Evolutionary conservation across 2,329 filamentous ascomycete genomes (phyloP), one percentile per base, ranked within the genome.

Genomic region (Claviceps maximensis): DNA sequence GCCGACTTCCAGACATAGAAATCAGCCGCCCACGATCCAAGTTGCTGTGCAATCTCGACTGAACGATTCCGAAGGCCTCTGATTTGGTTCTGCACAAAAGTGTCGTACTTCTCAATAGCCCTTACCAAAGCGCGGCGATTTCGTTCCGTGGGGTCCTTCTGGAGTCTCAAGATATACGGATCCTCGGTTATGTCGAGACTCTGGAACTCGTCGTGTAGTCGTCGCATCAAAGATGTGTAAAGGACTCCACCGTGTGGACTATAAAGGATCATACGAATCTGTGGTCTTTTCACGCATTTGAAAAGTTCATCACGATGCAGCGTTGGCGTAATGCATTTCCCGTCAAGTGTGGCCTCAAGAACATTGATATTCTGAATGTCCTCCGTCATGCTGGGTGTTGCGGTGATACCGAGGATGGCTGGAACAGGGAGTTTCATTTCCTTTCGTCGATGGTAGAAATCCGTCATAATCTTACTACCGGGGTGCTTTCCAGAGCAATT

Each of bases 401-500:
- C 89, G 7, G 85, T 90, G 25, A 95, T 72, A 0, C 89, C 89
- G 5, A 95, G 71, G 29, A 95, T 83, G 21, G 74, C 72, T 0
- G 89, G 89, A 1, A 80, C 65, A 0, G 60, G 49, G 0, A 64
- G 55, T 0, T 71, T 73, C 2, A 53, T 57, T 0, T 52, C 57
- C 50, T 73, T 74, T 19, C 63, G 66, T 29, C 71, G 69, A 56
- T 81, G 78, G 60, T 94, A 95, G 58, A 86, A 84, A 31, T 81
- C 70, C 29, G 68, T 71, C 86, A 95, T 91, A 36, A 95, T 84
- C 41, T 72, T 77, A 53, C 82, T 83, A 12, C 82, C 81, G 0
- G 86, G 74, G 58, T 83, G 76, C 1, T 78, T 80, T 19, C 74
- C 72, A 5, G 74, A 75, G 59, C 86, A 91, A 63, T 89, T 83